Evolutionary conservation across 305 asterid species (phyloP).

Genomic region (Fraxinus nigra): DNA sequence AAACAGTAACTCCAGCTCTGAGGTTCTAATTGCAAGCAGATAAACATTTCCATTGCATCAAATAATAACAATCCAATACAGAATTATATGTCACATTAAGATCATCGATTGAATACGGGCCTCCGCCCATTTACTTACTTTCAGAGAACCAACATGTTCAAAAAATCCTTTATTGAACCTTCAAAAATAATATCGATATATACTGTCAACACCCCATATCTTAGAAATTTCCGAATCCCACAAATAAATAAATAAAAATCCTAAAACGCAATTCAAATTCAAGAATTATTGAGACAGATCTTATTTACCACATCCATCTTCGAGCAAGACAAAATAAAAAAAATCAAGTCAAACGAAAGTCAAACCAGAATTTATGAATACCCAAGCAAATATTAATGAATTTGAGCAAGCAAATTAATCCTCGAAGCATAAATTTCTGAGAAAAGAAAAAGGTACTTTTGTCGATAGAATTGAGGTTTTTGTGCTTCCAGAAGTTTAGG

Average conservation of each 20-base stretch:
- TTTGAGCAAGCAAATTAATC: neutral
- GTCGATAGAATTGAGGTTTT: neutral
- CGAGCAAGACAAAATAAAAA: neutral
- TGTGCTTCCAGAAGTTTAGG: neutral
- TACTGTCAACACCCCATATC: neutral
- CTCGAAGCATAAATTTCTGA: neutral
- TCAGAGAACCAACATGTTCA: neutral
- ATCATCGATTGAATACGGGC: no score
- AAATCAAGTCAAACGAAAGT: neutral
- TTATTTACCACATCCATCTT: neutral
- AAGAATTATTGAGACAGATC: neutral
- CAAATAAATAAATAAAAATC: no score
- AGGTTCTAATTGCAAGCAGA: neutral
- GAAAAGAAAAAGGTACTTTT: neutral
- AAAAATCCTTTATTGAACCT: neutral
- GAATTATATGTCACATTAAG: no score
- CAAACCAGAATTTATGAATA: neutral
- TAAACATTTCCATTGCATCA: neutral
- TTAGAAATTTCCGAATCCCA: neutral
- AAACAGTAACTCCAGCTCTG: neutral
- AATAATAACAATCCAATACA: neutral
- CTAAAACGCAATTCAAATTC: neutral
- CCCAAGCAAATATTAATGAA: neutral
- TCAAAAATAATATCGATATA: neutral
- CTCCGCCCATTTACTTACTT: neutral